phyloP scores from a whole-genome alignment of 306 rosid species.

The barrel medic (Medicago truncatula) region DNA sequence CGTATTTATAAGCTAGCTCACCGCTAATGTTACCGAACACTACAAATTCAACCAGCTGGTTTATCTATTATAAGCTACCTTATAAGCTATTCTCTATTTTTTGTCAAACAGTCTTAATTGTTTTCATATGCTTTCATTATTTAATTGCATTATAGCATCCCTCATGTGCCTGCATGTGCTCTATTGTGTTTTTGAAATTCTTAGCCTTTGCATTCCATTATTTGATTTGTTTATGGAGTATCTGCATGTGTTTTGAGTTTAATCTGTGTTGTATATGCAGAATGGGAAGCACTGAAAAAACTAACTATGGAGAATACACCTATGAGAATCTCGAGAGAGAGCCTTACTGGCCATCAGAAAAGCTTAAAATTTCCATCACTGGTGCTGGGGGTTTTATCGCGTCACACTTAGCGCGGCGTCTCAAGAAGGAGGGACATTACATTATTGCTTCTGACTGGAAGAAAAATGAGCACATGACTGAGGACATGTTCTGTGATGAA shows the following conservation, averaged over 20 bases:
- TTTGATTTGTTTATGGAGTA: not conserved
- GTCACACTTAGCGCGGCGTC: conserved; percentile 92
- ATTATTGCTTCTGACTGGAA: conserved; percentile 97
- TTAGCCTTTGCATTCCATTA: not conserved
- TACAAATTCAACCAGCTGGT: too few species aligned
- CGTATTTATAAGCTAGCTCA: too few species aligned
- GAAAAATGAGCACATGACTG: conserved; percentile 98
- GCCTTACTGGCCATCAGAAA: conserved; percentile 90
- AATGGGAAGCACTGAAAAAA: conserved; percentile 80
- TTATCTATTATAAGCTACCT: too few species aligned
- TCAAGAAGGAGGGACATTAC: conserved; percentile 94
- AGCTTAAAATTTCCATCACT: conserved; percentile 88
- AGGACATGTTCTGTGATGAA: conserved; percentile 97
- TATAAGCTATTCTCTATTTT: too few species aligned
- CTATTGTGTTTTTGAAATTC: too few species aligned
- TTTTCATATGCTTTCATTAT: not conserved
- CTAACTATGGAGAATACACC: conserved; percentile 80
- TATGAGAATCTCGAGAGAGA: conserved; percentile 92
- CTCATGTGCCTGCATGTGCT: too few species aligned
- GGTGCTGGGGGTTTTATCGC: conserved; percentile 99
- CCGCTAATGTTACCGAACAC: too few species aligned
- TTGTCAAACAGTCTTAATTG: too few species aligned
- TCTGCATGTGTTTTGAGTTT: not conserved
- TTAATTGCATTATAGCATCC: conserved; percentile 1
- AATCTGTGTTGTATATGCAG: too few species aligned